Conservation (phyloP, 345 rosid species). For the Luvunga scandens region DNA sequence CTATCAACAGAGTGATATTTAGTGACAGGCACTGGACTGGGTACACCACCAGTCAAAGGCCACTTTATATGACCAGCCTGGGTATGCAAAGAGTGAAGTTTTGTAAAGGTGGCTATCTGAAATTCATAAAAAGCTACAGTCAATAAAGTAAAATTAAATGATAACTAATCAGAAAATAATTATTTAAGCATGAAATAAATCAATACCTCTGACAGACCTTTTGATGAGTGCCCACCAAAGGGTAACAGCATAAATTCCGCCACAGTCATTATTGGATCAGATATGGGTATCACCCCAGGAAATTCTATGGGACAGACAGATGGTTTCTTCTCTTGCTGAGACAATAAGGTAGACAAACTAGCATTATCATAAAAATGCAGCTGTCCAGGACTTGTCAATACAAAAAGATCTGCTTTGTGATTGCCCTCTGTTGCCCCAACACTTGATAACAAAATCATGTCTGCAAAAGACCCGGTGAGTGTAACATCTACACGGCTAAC, state of each 20-base stretch:
- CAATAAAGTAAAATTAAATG: not conserved
- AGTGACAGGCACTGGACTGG: slow-evolving; percentile 34
- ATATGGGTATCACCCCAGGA: slow-evolving; percentile 45
- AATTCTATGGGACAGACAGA: slow-evolving; percentile 36
- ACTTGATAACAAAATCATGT: slow-evolving; percentile 57
- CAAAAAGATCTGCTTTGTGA: slow-evolving; percentile 40
- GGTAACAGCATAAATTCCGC: slow-evolving; percentile 39
- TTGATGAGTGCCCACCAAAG: slow-evolving; percentile 32
- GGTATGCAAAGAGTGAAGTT: slow-evolving; percentile 22
- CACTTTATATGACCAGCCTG: slow-evolving; percentile 31
- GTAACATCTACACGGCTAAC: slow-evolving; percentile 53
- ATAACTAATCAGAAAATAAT: slow-evolving; percentile 8
- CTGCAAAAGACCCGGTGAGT: slow-evolving; percentile 60
- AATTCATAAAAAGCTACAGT: not conserved
- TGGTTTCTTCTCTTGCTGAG: slow-evolving; percentile 48
- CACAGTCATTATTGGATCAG: slow-evolving; percentile 49
- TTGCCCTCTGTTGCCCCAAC: slow-evolving; percentile 34
- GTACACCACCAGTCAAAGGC: slow-evolving; percentile 72
- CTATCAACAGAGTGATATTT: slow-evolving; percentile 36
- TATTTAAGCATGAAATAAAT: slow-evolving; percentile 2
- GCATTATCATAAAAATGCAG: slow-evolving; percentile 51
- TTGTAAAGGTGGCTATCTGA: slow-evolving; percentile 30
- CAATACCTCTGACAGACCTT: slow-evolving; percentile 47
- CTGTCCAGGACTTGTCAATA: slow-evolving; percentile 68
- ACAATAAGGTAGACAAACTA: slow-evolving; percentile 39